Conservation (phyloP, 148 eudicot species). For the Rhododendron ovatum region DNA sequence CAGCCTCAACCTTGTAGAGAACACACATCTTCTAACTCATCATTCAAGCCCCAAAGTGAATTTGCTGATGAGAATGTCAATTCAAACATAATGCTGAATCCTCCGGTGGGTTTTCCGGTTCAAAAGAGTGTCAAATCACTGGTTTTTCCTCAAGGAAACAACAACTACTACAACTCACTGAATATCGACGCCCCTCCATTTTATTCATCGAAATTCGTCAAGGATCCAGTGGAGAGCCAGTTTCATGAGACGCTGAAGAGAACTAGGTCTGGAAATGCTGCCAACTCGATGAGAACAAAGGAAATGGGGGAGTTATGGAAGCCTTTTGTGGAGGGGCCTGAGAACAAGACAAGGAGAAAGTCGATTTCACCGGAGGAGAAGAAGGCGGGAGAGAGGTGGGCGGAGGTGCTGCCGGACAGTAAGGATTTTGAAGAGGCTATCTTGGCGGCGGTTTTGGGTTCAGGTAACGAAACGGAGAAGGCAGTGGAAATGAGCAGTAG, state of each 20-base stretch:
- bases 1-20: slow-evolving; percentile 97
- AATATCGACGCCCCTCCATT: slow-evolving; percentile 78
- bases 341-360: slow-evolving; percentile 56
- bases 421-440: slow-evolving; percentile 92
- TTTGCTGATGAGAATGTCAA: slow-evolving; percentile 62
- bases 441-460: slow-evolving; percentile 69
- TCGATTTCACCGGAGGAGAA: slow-evolving; percentile 41
- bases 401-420: slow-evolving; percentile 67
- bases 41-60: slow-evolving; percentile 31
- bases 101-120: not conserved
- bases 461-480: slow-evolving; percentile 14
- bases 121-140: slow-evolving; percentile 20
- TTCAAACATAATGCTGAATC: slow-evolving; percentile 24
- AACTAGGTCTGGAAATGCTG: slow-evolving; percentile 59
- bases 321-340: slow-evolving; percentile 43
- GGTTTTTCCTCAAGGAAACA: slow-evolving; percentile 24
- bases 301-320: slow-evolving; percentile 21
- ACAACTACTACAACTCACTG: slow-evolving; percentile 15
- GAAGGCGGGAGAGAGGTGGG: slow-evolving; percentile 18
- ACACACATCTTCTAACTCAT: slow-evolving; percentile 8
- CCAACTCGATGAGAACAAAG: slow-evolving; percentile 16
- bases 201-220: slow-evolving; percentile 34
- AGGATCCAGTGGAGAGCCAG: slow-evolving; percentile 20
- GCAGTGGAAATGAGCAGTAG: not conserved
- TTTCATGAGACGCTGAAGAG: slow-evolving; percentile 70